Conservation (phyloP, 2,329 filamentous ascomycete species). For the Thielaviopsis punctulata region DNA sequence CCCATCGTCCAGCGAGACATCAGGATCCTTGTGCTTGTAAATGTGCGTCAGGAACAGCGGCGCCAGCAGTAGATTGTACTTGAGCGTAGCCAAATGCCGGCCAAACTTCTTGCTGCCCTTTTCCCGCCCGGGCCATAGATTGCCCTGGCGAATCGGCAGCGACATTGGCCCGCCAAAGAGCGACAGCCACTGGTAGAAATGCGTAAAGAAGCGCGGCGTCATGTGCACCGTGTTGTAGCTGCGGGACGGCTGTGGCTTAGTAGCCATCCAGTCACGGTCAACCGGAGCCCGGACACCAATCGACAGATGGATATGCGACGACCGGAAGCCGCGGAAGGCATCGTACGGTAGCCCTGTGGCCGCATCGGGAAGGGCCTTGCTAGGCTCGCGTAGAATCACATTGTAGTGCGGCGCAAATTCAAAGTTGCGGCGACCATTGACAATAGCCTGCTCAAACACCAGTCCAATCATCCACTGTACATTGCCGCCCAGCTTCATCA, state of each 20-base stretch:
- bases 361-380: conserved; percentile 43
- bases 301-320: conserved; percentile 90
- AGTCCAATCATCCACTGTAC: conserved; percentile 85
- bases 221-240: conserved; percentile 97
- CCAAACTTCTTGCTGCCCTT: conserved; percentile 99
- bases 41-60: conserved; percentile 91
- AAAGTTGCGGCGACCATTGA: conserved; percentile 58
- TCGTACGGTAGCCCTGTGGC: conserved; percentile 50
- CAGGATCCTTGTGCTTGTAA: conserved; percentile 93
- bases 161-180: conserved; percentile 92
- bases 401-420: conserved; percentile 87
- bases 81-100: conserved; percentile 91
- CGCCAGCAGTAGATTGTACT: conserved; percentile 85
- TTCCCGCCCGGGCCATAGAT: conserved; percentile 77
- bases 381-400: conserved; percentile 67
- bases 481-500: conserved; percentile 96
- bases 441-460: conserved; percentile 75
- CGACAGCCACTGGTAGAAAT: conserved; percentile 97
- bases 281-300: conserved; percentile 77
- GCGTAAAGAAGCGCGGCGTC: conserved; percentile 89
- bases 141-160: conserved; percentile 80
- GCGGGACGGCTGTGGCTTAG: conserved; percentile 56
- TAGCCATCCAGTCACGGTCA: conserved; percentile 69
- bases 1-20: conserved; percentile 58
- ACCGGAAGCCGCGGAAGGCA: conserved; percentile 91